Conservation (phyloP, 2,329 filamentous ascomycete species). For the Aspergillus chevalieri region DNA sequence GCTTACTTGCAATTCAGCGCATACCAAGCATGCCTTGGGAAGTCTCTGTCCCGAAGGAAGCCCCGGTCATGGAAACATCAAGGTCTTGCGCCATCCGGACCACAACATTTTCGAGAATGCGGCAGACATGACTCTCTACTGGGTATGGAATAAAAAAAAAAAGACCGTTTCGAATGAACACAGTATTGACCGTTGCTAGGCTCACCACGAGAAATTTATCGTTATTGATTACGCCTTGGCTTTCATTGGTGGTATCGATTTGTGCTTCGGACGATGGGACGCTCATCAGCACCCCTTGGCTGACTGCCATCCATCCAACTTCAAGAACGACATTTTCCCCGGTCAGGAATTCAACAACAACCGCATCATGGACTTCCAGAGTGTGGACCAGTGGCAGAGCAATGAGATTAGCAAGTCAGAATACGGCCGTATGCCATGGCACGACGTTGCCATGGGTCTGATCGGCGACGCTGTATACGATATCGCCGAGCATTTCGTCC, state of each 20-base stretch:
- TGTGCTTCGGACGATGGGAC: constrained; percentile 96
- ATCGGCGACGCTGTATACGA: constrained; percentile 86
- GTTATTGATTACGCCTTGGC: constrained; percentile 86
- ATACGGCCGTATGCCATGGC: constrained; percentile 95
- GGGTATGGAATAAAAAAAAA: constrained; percentile 39
- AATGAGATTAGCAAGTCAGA: constrained; percentile 90
- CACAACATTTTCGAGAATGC: constrained; percentile 93
- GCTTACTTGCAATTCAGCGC: constrained; percentile 83
- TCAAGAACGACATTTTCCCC: constrained; percentile 79
- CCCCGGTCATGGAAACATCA: constrained; percentile 82
- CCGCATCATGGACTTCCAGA: constrained; percentile 89
- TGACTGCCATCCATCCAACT: constrained; percentile 78
- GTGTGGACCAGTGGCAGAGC: constrained; percentile 83
- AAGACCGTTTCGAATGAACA: background rate
- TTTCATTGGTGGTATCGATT: constrained; percentile 88
- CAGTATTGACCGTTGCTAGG: constrained; percentile 31
- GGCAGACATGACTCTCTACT: constrained; percentile 95
- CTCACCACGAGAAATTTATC: constrained; percentile 96
- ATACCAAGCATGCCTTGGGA: constrained; percentile 82
- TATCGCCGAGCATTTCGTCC: constrained; percentile 89
- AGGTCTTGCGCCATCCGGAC: constrained; percentile 83
- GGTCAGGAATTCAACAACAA: constrained; percentile 99
- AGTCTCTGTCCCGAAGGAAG: constrained; percentile 73
- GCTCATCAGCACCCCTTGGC: constrained; percentile 74
- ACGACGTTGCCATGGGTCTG: constrained; percentile 90